Base-by-base conservation (phyloP, 106 monocot species). In the Dendrobium catenatum region DNA sequence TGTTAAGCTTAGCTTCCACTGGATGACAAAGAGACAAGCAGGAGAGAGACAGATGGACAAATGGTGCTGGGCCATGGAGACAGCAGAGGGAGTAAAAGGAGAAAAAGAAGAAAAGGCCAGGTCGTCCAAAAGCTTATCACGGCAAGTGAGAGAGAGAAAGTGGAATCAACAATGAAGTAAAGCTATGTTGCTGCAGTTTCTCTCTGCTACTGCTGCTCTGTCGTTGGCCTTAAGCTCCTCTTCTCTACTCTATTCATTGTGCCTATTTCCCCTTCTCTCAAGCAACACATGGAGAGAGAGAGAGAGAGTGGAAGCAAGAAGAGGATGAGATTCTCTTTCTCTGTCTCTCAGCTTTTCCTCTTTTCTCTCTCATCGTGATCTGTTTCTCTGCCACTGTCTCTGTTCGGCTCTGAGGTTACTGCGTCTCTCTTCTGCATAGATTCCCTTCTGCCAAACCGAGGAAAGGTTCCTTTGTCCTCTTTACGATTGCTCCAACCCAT, bases 381-480 rank as follows among this genome's bases (percentile, higher is more conserved):
- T 56, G 17, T 42, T 40, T 31, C 76, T 48, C 46, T 76, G 76
- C n/a, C 7, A 1, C 47, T 20, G 76, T 24, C 20, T 51, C 27
- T 70, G 42, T 79, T 48, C 42, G 78, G 51, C 37, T 66, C 47
- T 43, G 49, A 61, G 6, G 48, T 54, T 42, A 42, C 51, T 74
- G 74, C n/a, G 31, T 75, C 81, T 78, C 73, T 24, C 68, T 77
- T 83, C 88, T 89, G 83, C 67, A 79, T 80, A 89, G 89, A 89
- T 89, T 87, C 89, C 89, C 59, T 83, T 79, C 80, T 87, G 83
- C 80, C 87, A 81, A 90, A 87, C 87, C 87, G 87, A 90, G 87
- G 80, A 90, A 90, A 85, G 87, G 85, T 85, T 83, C 85, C 83
- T 85, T 87, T 85, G 85, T 87, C 85, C 42, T 43, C 3, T n/a